Evolutionary conservation across 805 yeast genomes (phyloP).

Genomic region (Yarrowia phangngaensis): DNA sequence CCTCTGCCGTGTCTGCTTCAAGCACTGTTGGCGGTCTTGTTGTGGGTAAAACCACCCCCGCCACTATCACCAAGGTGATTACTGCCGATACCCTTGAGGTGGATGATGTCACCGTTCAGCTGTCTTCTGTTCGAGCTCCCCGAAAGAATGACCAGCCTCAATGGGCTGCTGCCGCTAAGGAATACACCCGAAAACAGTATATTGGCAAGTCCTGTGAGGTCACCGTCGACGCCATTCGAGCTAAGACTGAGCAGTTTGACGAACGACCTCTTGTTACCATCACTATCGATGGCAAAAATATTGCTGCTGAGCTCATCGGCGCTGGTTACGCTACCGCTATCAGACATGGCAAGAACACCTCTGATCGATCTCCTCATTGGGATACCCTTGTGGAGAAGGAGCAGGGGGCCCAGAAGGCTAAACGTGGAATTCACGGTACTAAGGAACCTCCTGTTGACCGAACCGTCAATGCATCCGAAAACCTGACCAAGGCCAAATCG

Average conservation of each 20-base stretch:
- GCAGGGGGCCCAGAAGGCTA: constrained; percentile 50
- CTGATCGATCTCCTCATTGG: constrained; percentile 71
- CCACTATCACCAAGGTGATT: constrained; percentile 56
- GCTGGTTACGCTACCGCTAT: constrained; percentile 75
- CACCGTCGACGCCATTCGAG: constrained; percentile 60
- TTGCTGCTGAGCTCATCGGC: constrained; percentile 57
- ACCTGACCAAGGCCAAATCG: constrained; percentile 64
- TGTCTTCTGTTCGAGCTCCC: constrained; percentile 75
- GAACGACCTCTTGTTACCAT: constrained; percentile 64
- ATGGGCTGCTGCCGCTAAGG: constrained; percentile 63
- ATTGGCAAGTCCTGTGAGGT: constrained; percentile 70
- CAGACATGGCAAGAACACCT: constrained; percentile 64
- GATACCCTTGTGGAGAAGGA: constrained; percentile 71
- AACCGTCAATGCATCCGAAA: constrained; percentile 76
- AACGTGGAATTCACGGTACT: constrained; percentile 59
- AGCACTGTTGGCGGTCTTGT: constrained; percentile 40
- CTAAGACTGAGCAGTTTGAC: constrained; percentile 57
- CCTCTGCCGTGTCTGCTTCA: constrained; percentile 37
- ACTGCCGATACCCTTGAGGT: constrained; percentile 65
- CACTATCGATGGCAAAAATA: constrained; percentile 51
- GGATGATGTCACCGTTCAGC: constrained; percentile 58
- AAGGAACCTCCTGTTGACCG: constrained; percentile 57
- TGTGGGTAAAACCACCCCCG: constrained; percentile 44
- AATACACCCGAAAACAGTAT: constrained; percentile 61
- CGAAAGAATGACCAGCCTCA: constrained; percentile 57